Evolutionary conservation across 2,329 filamentous ascomycete genomes (phyloP).

Genomic region (Beauveria rudraprayagi): DNA sequence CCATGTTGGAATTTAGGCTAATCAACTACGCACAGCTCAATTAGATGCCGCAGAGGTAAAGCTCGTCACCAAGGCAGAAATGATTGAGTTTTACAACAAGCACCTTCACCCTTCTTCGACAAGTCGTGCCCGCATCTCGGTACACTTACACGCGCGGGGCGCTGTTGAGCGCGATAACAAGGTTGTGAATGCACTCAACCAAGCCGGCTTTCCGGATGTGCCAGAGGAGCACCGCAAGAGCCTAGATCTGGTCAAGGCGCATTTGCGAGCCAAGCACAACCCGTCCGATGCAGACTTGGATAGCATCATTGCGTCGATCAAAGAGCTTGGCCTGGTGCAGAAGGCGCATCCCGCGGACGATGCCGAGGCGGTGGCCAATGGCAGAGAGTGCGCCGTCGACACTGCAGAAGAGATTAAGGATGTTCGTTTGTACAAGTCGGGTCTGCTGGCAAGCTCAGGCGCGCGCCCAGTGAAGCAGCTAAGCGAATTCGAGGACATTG

Average conservation of each 20-base stretch:
- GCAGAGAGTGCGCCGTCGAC: conserved; percentile 35
- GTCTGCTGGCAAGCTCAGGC: conserved; percentile 63
- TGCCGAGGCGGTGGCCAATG: conserved; percentile 28
- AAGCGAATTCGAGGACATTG: conserved; percentile 77
- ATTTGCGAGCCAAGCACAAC: conserved; percentile 40
- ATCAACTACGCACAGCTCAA: conserved; percentile 43
- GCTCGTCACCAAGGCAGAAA: conserved; percentile 66
- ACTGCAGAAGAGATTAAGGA: conserved; percentile 60
- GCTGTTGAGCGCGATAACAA: conserved; percentile 37
- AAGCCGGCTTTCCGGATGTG: conserved; percentile 27
- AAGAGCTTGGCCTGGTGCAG: conserved; percentile 33
- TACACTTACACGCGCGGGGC: conserved; percentile 74
- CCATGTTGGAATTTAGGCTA: conserved; percentile 8
- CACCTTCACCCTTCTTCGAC: conserved; percentile 69
- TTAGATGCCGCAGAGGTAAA: conserved; percentile 70
- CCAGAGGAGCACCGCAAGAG: conserved; percentile 39
- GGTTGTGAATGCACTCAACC: conserved; percentile 31
- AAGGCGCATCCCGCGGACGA: conserved; percentile 27
- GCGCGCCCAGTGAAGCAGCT: conserved; percentile 67
- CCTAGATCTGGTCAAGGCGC: conserved; percentile 39
- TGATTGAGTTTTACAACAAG: conserved; percentile 69
- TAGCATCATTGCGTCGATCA: conserved; percentile 37
- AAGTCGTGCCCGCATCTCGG: conserved; percentile 69
- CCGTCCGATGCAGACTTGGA: conserved; percentile 42
- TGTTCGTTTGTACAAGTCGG: conserved; percentile 72